Conservation (phyloP, 768 basidiomycete genomes). For the Ramaria rubella region DNA sequence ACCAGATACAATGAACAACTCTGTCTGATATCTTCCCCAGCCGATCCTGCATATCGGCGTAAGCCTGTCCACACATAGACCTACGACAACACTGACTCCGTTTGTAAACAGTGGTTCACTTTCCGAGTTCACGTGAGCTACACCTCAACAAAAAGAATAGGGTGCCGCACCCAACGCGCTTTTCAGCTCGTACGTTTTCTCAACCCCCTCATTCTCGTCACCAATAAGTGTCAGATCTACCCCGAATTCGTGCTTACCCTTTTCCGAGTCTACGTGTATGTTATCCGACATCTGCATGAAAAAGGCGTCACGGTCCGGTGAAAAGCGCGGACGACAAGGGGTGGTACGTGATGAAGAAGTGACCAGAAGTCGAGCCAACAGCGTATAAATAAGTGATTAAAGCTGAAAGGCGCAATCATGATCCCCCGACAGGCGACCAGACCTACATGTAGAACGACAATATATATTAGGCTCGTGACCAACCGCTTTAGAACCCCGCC, state of each 20-base stretch:
- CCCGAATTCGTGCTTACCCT: neutral
- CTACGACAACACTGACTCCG: conserved; percentile 23
- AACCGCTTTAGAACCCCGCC: too few species aligned
- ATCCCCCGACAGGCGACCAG: too few species aligned
- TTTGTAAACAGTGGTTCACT: conserved; percentile 43
- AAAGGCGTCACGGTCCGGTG: too few species aligned
- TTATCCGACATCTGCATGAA: neutral
- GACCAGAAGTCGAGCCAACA: too few species aligned
- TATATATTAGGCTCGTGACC: too few species aligned
- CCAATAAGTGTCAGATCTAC: neutral
- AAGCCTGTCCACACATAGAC: neutral
- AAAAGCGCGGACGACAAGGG: too few species aligned
- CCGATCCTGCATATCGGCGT: conserved; percentile 31
- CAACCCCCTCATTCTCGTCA: conserved; percentile 22
- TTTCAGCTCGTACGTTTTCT: conserved; percentile 28
- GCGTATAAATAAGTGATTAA: too few species aligned
- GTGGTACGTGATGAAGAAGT: too few species aligned
- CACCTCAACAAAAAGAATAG: neutral
- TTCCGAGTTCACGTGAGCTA: neutral
- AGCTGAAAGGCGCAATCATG: too few species aligned
- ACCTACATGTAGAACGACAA: too few species aligned
- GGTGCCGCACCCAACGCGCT: conserved; percentile 25
- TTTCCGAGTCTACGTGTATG: neutral
- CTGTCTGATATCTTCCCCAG: conserved; percentile 43
- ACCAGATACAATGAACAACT: conserved; percentile 41